Evolutionary conservation across 2,329 filamentous ascomycete genomes (phyloP).

Genomic region (Cercospora beticola): DNA sequence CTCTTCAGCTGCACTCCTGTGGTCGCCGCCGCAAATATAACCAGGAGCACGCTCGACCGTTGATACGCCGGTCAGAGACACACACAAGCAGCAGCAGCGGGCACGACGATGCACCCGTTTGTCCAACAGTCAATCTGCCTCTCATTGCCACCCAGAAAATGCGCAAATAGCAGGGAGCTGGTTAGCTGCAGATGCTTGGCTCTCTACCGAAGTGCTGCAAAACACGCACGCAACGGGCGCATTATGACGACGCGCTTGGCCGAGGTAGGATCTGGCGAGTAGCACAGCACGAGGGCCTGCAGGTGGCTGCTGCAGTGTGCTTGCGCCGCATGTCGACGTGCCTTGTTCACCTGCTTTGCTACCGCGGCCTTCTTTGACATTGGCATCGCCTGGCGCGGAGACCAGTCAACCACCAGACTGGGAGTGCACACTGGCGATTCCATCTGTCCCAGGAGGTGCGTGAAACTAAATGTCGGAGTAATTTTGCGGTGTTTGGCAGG

Average conservation of each 20-base stretch:
- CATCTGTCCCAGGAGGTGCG: neutral
- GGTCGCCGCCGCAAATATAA: slow-evolving; percentile 5
- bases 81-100: neutral
- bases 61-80: neutral
- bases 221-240: neutral
- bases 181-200: slow-evolving; percentile 5
- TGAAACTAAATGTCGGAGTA: neutral
- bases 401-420: neutral
- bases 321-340: neutral
- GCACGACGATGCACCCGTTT: neutral
- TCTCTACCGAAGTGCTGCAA: neutral
- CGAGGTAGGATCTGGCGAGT: slow-evolving; percentile 3
- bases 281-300: neutral
- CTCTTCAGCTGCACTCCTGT: neutral
- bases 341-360: neutral
- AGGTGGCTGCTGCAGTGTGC: neutral
- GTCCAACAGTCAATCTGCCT: neutral
- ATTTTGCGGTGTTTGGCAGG: neutral
- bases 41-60: neutral
- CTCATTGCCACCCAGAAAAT: neutral
- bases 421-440: neutral
- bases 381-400: neutral
- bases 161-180: neutral
- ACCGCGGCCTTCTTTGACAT: neutral
- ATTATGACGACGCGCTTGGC: slow-evolving; percentile 4